These are phyloP conservation scores for Leishmania martiniquensis DNA, from an alignment of 208 protist species.

Conservation along the genomic window DNA sequence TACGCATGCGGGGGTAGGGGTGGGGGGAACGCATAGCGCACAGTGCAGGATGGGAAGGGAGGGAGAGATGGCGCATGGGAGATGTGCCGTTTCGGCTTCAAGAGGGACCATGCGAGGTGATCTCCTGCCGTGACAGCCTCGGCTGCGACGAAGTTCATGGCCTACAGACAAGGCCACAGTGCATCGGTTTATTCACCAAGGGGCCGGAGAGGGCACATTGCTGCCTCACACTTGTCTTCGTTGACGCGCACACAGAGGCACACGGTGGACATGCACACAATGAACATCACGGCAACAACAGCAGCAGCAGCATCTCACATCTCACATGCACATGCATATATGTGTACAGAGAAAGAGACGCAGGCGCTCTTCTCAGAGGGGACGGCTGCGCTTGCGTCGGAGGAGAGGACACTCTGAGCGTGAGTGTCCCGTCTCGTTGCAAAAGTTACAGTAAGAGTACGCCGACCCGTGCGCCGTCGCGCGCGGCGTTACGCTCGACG, in stretches of 20 bases:
- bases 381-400: constrained; percentile 64
- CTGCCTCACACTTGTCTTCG: not conserved
- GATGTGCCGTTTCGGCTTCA: not conserved
- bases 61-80: not conserved
- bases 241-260: not conserved
- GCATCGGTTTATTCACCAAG: not conserved
- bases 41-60: not conserved
- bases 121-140: not conserved
- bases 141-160: not conserved
- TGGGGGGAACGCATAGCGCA: not conserved
- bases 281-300: constrained; percentile 2
- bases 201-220: not conserved
- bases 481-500: constrained; percentile 8
- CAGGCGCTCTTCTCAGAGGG: not conserved
- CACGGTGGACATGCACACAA: not conserved
- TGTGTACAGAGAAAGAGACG: not conserved
- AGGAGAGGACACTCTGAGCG: constrained; percentile 73
- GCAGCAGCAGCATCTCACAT: not conserved
- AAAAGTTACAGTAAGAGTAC: constrained; percentile 84
- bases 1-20: not conserved
- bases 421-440: constrained; percentile 79
- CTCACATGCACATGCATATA: no score
- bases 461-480: constrained; percentile 51
- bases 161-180: not conserved
- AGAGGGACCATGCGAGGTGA: not conserved